These are phyloP conservation scores for Zychaea mexicana DNA, from an alignment of 371 early-diverging fungal genomes.

Conservation along the genomic window DNA sequence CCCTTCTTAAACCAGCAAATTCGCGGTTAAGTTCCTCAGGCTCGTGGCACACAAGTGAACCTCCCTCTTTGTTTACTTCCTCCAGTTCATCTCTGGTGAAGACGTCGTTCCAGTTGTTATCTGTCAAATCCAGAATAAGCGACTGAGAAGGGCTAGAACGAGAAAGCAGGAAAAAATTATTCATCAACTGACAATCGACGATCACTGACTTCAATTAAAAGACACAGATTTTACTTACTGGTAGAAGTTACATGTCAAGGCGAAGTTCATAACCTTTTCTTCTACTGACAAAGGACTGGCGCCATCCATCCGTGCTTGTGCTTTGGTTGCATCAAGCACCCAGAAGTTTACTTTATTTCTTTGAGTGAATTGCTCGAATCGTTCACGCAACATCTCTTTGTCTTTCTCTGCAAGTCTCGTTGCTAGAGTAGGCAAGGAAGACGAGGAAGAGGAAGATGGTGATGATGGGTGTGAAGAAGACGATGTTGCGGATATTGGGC, in stretches of 20 bases:
- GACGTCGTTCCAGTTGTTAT: background rate
- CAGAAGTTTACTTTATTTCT: background rate
- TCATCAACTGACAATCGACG: background rate
- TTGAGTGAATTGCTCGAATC: background rate
- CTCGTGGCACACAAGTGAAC: background rate
- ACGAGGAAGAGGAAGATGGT: background rate
- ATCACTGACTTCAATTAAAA: background rate
- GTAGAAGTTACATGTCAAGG: background rate
- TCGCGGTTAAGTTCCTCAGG: background rate
- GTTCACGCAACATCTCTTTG: background rate
- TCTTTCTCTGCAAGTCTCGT: background rate
- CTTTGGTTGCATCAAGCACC: background rate
- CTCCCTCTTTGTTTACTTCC: background rate
- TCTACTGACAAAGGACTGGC: background rate
- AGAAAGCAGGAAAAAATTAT: background rate
- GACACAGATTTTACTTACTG: background rate
- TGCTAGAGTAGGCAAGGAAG: background rate
- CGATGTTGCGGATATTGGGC: background rate
- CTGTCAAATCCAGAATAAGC: background rate
- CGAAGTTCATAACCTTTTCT: constrained; percentile 1
- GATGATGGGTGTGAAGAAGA: background rate
- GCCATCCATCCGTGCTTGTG: background rate
- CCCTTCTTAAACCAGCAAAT: background rate
- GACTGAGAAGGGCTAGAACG: constrained; percentile 1
- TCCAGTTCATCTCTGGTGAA: background rate